A percentile compares a stretch with the other conserved stretches of the same genome.
Evolutionary conservation across 164 flowering plant genomes (phyloP).

Genomic region (Pachysandra terminalis): DNA sequence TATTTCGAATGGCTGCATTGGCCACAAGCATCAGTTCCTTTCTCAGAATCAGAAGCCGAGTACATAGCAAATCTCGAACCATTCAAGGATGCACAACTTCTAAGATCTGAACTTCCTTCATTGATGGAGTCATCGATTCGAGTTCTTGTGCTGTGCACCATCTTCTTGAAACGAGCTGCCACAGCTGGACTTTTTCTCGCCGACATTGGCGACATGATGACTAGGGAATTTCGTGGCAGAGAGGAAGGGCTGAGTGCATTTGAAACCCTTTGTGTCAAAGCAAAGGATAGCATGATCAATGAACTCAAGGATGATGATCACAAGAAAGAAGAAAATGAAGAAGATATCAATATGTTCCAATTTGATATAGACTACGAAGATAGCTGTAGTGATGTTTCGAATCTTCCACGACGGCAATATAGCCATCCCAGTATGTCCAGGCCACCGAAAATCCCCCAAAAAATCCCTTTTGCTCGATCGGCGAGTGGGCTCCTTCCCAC

Average conservation of each 20-base stretch:
- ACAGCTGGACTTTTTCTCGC: conserved; percentile 63
- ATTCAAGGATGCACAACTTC: conserved; percentile 59
- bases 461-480: conserved; percentile 20
- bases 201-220: conserved; percentile 84
- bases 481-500: too few relatives aligned
- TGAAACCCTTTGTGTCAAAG: conserved; percentile 53
- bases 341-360: conserved; percentile 29
- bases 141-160: conserved; percentile 64
- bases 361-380: conserved; percentile 39
- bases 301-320: conserved; percentile 1
- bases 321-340: conserved; percentile 8
- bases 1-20: conserved; percentile 95
- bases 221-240: conserved; percentile 44
- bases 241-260: conserved; percentile 54
- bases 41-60: conserved; percentile 61
- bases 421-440: conserved; percentile 22
- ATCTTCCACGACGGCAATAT: conserved; percentile 19
- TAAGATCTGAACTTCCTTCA: conserved; percentile 52
- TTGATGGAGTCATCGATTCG: conserved; percentile 62
- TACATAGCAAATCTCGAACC: conserved; percentile 71
- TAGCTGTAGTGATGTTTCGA: neutral
- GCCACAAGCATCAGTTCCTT: conserved; percentile 89
- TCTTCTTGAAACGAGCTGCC: conserved; percentile 63
- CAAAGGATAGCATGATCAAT: conserved; percentile 26
- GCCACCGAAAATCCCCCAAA: conserved; percentile 32